Evolutionary conservation across 768 basidiomycete genomes (phyloP).

Genomic region (Stropharia rugosoannulata): DNA sequence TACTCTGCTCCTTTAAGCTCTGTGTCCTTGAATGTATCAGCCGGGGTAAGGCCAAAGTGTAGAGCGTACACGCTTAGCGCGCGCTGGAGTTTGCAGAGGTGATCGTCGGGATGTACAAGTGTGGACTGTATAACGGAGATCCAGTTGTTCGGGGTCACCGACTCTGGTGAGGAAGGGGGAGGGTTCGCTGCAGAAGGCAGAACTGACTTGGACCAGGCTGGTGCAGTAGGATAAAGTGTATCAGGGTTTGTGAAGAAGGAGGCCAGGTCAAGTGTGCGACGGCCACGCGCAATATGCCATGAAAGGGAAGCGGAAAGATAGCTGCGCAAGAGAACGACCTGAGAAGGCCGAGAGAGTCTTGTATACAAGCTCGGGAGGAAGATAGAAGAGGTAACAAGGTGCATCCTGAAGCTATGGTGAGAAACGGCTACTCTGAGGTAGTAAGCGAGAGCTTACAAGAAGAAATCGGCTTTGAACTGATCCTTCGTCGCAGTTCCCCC

Average conservation of each 20-base stretch:
- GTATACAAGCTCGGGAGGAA: conserved; percentile 45
- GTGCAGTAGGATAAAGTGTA: conserved; percentile 15
- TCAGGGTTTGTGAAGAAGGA: conserved; percentile 40
- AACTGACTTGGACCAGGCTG: conserved; percentile 18
- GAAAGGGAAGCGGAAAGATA: conserved; percentile 49
- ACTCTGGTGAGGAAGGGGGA: conserved; percentile 27
- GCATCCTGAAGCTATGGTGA: conserved; percentile 37
- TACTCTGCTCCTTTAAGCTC: conserved; percentile 38
- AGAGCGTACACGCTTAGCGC: conserved; percentile 49
- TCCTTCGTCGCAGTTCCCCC: conserved; percentile 17
- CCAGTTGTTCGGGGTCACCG: conserved; percentile 56
- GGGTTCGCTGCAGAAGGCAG: conserved; percentile 21
- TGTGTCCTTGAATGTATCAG: conserved; percentile 19
- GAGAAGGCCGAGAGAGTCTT: conserved; percentile 27
- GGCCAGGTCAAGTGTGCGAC: conserved; percentile 43
- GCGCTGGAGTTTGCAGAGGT: conserved; percentile 45
- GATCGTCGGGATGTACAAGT: conserved; percentile 56
- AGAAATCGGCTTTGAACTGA: conserved; percentile 48
- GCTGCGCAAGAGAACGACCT: conserved; percentile 44
- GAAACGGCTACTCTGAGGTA: background rate
- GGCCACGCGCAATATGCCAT: conserved; percentile 55
- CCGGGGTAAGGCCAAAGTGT: conserved; percentile 40
- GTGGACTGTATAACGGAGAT: conserved; percentile 48
- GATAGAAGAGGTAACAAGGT: conserved; percentile 55
- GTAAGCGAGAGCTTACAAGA: conserved; percentile 35